These are phyloP conservation scores for Trichosporon sp. DNA, from an alignment of 1,284 basidiomycete species.

Conservation along the genomic window DNA sequence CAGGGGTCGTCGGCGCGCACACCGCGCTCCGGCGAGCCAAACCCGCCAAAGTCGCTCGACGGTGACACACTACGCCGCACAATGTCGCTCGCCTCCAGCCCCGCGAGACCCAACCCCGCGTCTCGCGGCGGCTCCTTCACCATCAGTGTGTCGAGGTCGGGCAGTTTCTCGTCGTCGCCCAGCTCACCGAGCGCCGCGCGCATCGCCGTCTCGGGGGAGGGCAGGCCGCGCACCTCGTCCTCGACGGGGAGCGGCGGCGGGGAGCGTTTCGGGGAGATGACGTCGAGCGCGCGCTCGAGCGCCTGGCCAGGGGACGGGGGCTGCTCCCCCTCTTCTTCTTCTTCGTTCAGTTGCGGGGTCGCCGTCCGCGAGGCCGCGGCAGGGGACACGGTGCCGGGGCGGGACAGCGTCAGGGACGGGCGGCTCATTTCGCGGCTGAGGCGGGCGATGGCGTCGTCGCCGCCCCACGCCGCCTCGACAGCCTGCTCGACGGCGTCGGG, in stretches of 20 bases:
- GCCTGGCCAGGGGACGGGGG: neutral
- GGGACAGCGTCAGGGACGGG: neutral
- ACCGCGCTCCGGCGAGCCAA: slow-evolving; percentile 10
- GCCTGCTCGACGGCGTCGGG: neutral
- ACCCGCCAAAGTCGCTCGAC: slow-evolving; percentile 12
- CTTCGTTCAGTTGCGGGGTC: neutral
- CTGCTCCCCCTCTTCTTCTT: neutral
- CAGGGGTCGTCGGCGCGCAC: slow-evolving; percentile 1
- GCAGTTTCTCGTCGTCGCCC: neutral
- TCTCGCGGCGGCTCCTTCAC: slow-evolving; percentile 4
- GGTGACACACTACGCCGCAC: slow-evolving; percentile 4
- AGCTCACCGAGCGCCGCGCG: neutral
- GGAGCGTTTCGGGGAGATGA: neutral
- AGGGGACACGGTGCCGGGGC: neutral
- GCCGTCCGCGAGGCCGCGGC: neutral
- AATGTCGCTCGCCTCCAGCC: neutral
- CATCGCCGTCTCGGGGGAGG: neutral
- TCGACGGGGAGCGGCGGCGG: neutral
- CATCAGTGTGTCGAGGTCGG: neutral
- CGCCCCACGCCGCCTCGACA: neutral
- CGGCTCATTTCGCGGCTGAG: neutral
- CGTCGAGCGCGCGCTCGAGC: neutral
- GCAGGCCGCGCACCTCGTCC: neutral
- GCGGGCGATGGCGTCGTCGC: neutral
- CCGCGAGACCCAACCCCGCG: neutral